Base-by-base conservation (phyloP, 495 filamentous ascomycete genomes). In the Penicillium tannophilum region DNA sequence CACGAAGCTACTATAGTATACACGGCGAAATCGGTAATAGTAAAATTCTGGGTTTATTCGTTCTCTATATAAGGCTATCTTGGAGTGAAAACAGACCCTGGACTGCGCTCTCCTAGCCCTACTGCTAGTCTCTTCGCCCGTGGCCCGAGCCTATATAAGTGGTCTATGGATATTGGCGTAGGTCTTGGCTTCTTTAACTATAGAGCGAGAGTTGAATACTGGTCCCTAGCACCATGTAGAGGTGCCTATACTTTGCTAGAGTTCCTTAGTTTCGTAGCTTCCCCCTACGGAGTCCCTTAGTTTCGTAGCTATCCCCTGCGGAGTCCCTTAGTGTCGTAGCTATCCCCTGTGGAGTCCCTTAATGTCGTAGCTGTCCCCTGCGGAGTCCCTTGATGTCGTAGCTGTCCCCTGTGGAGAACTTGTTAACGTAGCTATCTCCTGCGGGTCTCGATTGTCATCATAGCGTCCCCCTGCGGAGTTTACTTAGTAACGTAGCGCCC, bases 201-300 rank as follows among this genome's bases (percentile, higher is more conserved):
- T 20, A 48, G 24, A 48, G 45, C 45, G 45, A 48, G 45, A 48
- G 24, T 48, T 48, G 24, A 48, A 48, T 48, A 26, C 45, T 48
- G 24, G 45, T 48, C 45, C 45, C 45, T 48, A 48, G 45, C 45
- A 48, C 45, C 45, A 48, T 24, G 45, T 30, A 48, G 45, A 48
- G 45, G 45, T 48, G 45, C 45, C 45, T 28, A 20, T 20, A 48
- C 12, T 48, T 48, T 6, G 45, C 45, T 48, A 48, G 45, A 48
- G 45, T 48, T 28, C 20, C 45, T 26, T 48, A 24, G 20, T 48
- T 28, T 48, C 45, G 45, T n/a, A 48, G 45, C 45, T 16, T 24
- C 24, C 45, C 20, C 45, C 45, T 48, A 24, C 45, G 45, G 24
- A 28, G 45, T 28, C 24, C 24, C 20, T 48, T 48, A 20, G 17